Evolutionary conservation across 768 basidiomycete genomes (phyloP), one percentile per base, ranked within the genome.

Genomic region (Tricholoma saponaceum): DNA sequence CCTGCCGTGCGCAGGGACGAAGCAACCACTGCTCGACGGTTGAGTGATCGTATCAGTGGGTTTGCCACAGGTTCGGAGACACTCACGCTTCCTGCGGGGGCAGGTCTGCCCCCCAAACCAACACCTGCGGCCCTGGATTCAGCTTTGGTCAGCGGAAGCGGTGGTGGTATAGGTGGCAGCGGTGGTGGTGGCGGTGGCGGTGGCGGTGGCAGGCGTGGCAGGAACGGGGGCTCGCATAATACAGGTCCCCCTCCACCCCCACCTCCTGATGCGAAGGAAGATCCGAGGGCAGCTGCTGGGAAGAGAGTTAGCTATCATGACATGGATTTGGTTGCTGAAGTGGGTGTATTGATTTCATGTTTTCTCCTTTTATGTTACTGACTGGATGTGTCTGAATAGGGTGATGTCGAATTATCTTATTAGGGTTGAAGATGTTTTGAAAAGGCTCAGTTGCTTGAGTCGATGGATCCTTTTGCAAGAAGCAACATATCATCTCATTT

Each of bases 251-350:
- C 83, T 5, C 90, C 90, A 0, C 87, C 90, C 3, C 90, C 92
- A 14, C 92, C 92, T 12, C 86, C 90, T 55, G 90, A 94, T 72
- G 90, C 87, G 28, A 92, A 91, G 73, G 91, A 94, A 71, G 95
- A 98, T 70, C 95, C 95, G 43, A 80, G 95, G 39, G 92, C 95
- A 26, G 88, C 90, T 30, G 90, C 87, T 32, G 92, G 92, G 46
- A 89, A 86, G 73, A 84, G 91, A 71, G 85, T 98, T 55, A 94
- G 91, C 74, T 98, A 98, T 68, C 87, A 93, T 69, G 95, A 98
- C 73, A 91, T 97, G 86, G 95, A 98, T 76, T 76, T 90, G 70
- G 91, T 93, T 62, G 90, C 92, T 26, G 90, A 90, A 79, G 86
- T 81, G 54, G 44, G 66, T 63, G 41, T 46, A 35, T 57, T 56